phyloP scores from a whole-genome alignment of 768 basidiomycete species.

The Lactifluus volemus region DNA sequence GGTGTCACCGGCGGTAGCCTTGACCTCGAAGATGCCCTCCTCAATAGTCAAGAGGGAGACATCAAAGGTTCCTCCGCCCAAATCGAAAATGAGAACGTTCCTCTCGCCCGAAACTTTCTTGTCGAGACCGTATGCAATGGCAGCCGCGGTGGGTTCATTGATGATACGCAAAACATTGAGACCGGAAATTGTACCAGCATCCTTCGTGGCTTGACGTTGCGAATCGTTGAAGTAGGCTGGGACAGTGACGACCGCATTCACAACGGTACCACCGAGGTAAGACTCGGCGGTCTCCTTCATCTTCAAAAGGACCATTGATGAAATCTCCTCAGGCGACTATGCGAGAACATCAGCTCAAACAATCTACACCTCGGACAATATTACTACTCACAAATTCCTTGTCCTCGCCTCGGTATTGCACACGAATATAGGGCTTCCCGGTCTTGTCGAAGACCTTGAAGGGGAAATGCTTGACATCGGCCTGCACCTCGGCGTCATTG shows the following conservation, averaged over 20 bases:
- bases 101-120: slow-evolving; percentile 86
- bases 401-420: slow-evolving; percentile 87
- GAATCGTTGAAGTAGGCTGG: slow-evolving; percentile 99
- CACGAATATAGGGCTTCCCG: slow-evolving; percentile 82
- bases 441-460: slow-evolving; percentile 83
- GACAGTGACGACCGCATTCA: slow-evolving; percentile 91
- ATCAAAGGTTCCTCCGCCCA: slow-evolving; percentile 98
- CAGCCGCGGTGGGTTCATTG: slow-evolving; percentile 97
- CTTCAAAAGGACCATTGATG: slow-evolving; percentile 94
- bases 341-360: slow-evolving; percentile 20
- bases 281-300: slow-evolving; percentile 99
- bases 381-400: slow-evolving; percentile 76
- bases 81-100: slow-evolving; percentile 97
- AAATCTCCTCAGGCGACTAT: slow-evolving; percentile 92
- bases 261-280: slow-evolving; percentile 77
- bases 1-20: slow-evolving; percentile 97
- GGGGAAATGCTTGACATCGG: slow-evolving; percentile 86
- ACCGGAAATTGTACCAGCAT: slow-evolving; percentile 90
- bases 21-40: slow-evolving; percentile 97
- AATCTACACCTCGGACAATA: not conserved
- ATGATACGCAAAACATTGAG: slow-evolving; percentile 96
- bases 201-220: slow-evolving; percentile 97
- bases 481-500: slow-evolving; percentile 74
- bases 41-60: slow-evolving; percentile 94
- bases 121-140: slow-evolving; percentile 97